Base-by-base conservation (phyloP, 1,139 yeast species). In the Saccharomyces hybrid region DNA sequence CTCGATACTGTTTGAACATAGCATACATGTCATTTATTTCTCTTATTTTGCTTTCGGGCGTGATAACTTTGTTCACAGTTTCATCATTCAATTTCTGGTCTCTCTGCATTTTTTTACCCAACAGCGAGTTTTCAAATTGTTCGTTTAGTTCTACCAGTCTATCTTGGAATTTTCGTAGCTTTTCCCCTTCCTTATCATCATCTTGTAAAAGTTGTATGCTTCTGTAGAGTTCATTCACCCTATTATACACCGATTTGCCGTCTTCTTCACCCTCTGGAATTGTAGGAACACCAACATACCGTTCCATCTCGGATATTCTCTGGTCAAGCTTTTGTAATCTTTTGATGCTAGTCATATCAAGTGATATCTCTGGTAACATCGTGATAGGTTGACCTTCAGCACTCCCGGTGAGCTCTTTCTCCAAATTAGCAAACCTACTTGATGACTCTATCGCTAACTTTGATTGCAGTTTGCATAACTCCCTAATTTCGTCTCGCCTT, bases 21-120 rank as follows among this genome's bases (percentile, higher is more conserved):
- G 73, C 74, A 27, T 81, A 64, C 12, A 64, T 69, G 2, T 59
- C 62, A 56, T 75, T 76, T 3, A 82, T 57, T 53, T 73, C 75
- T 47, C 73, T 70, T 28, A 80, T 66, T 58, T 74, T 75, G 50
- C 52, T 50, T 50, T 56, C 56, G 8, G 55, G 49, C 46, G 53
- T 2, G 58, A 58, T 41, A 66, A 64, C 49, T 65, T 61, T 32
- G 60, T 59, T n/a, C 55, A 59, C 56, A 53, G 62, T 49, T 52
- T 54, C 55, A 56, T 62, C 52, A 56, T 59, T 53, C 50, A 69
- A 61, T 38, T 68, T 71, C 27, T 66, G 52, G 46, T 65, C 70
- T 31, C 56, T 59, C 19, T 53, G 54, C 4, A 56, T 58, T 61
- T 52, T 67, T 54, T 54, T 58, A 51, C 55, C 61, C 29, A 46